Base-by-base conservation (phyloP, 2,329 filamentous ascomycete genomes). In the Alternaria consortialis region DNA sequence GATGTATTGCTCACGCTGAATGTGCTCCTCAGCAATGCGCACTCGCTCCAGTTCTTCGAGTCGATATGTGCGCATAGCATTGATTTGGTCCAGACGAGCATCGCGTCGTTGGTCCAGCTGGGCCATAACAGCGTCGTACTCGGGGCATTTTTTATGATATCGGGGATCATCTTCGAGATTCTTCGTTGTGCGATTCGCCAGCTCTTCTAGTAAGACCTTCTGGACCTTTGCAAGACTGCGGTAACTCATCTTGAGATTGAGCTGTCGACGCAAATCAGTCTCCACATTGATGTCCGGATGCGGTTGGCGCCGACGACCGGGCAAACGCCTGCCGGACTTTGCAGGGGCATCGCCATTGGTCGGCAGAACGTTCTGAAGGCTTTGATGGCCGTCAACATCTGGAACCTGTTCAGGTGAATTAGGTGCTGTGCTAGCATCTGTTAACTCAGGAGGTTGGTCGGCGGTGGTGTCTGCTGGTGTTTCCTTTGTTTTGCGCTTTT, bases 221-320 rank as follows among this genome's bases (percentile, higher is more conserved):
- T 91, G 78, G 31, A 85, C 83, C 67, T 86, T 85, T 60, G 87
- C 84, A 53, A 92, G 85, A 59, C 84, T 81, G n/a, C 87, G 84
- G 76, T 87, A 92, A 25, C 83, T 83, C 57, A 87, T 86, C 76
- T 90, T 90, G 69, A 92, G 82, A 68, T 90, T 85, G 66, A 89
- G 84, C 73, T 89, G 87, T 56, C 90, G 87, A 53, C 82, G 79
- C 65, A 84, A 74, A 57, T 81, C 78, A 15, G 79, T 77, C 69
- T 84, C 83, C 48, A 84, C 74, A 54, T 79, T 78, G 42, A 78
- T 71, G 67, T 81, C 78, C 53, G 80, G 68, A 77, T 84, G 81
- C 54, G 80, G 80, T 63, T 82, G 82, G 71, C 83, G 77, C 46
- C 82, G 76, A 62, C 82, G 77, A 58, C 81, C 82, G 53, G 79